These are phyloP conservation scores for Kalaharituber pfeilii DNA, from an alignment of 2,329 filamentous ascomycete genomes.

Conservation along the genomic window DNA sequence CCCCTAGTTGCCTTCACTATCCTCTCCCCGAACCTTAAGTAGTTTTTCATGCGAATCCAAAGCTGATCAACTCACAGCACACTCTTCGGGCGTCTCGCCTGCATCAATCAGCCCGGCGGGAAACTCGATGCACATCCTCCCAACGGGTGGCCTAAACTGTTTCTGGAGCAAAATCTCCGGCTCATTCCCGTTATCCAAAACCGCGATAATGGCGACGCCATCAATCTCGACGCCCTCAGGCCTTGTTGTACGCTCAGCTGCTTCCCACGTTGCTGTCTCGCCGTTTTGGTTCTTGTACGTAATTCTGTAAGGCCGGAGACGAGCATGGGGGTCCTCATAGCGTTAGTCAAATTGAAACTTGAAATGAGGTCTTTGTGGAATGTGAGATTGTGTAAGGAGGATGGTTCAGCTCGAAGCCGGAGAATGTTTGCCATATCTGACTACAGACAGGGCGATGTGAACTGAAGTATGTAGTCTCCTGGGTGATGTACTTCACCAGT, in stretches of 20 bases:
- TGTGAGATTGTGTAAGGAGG: too few species aligned
- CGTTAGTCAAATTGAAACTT: too few species aligned
- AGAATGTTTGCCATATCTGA: too few species aligned
- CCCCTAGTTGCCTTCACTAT: too few species aligned
- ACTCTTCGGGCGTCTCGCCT: constrained; percentile 43
- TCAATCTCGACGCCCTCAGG: constrained; percentile 46
- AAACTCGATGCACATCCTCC: constrained; percentile 44
- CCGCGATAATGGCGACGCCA: constrained; percentile 54
- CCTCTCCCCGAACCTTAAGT: not conserved
- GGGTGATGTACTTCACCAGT: too few species aligned
- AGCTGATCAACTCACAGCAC: constrained; percentile 31
- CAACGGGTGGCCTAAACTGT: constrained; percentile 47
- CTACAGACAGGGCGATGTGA: too few species aligned
- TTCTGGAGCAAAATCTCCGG: constrained; percentile 44
- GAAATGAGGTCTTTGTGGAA: too few species aligned
- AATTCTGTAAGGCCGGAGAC: too few species aligned
- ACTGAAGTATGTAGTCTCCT: too few species aligned
- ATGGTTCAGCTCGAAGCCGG: too few species aligned
- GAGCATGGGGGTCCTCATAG: too few species aligned
- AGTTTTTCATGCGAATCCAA: not conserved
- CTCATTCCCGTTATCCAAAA: constrained; percentile 38
- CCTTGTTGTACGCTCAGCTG: constrained; percentile 51
- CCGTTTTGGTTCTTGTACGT: constrained; percentile 48
- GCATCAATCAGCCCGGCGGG: constrained; percentile 47
- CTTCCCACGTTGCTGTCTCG: constrained; percentile 48